Base-by-base conservation (phyloP, 768 basidiomycete species). In the Russula vinacea region DNA sequence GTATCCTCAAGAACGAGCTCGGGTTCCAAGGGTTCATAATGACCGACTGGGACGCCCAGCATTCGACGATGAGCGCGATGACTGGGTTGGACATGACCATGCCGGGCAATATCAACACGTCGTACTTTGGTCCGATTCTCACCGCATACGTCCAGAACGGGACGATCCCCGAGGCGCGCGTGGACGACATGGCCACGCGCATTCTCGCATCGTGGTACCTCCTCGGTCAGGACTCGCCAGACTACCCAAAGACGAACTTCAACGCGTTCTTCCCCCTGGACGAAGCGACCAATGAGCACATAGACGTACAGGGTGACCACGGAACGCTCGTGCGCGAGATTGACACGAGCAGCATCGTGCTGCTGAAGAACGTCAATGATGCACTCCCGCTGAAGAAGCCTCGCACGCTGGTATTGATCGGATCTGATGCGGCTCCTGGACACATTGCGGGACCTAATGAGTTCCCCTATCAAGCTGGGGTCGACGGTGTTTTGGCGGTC, bases 151-250 rank as follows among this genome's bases (percentile, higher is more conserved):
- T 94, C 19, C 75, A 80, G 53, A 89, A 93, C 71, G 86, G 86
- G 45, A 86, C 84, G 3, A 88, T 94, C 58, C 80, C 88, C 0
- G 77, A 80, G 66, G 71, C 78, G 4, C 83, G 90, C 8, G 74
- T 90, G 5, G 85, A 87, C 61, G 92, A 94, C 71, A 92, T 93
- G 89, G 91, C 88, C 4, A 85, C 83, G 13, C 86, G 92, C 35
- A 87, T 94, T 69, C 72, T 93, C 32, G 87, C 90, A 2, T 76
- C 79, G 0, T 93, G 84, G 83, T 91, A 86, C 70, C 74, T 83
- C 58, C 78, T 88, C 52, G 77, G 78, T 42, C 89, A 91, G 75
- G 87, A 94, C 73, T 73, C 76, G 17, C 71, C 78, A 10, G 74
- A 76, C 16, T 94, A 81, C 74, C 91, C 92, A 0, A 64, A 71